Base-by-base conservation (phyloP, 441 rosid species). In the Gossypium lobatum region DNA sequence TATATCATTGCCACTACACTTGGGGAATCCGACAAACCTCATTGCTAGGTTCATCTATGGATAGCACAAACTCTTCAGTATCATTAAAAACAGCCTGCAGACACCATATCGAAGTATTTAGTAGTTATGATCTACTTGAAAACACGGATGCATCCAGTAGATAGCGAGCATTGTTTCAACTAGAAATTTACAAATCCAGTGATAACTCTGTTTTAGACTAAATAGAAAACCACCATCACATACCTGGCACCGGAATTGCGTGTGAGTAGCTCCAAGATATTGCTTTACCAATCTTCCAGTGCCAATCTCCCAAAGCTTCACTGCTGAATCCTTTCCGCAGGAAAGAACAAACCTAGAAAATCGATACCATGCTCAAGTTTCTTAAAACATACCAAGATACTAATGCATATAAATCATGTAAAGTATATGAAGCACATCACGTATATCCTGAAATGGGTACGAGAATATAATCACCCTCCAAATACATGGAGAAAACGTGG, bases 231-330 rank as follows among this genome's bases (percentile, higher is more conserved):
- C 66, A 58, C 20, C 37, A 14, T 7, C 10, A 8, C 75, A 72
- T 75, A 93, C 98, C 95, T 91, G 98, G 78, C 90, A 86, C 70
- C 91, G 80, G 77, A 88, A 71, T 80, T 87, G 88, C 21, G 85
- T 73, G 77, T 83, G 91, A 8, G 84, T 83, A 76, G 91, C 92
- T 76, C 97, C 98, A 7, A 84, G 73, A 83, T 88, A 91, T 64
- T 93, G 93, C 73, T 85, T 91, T 59, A 91, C 89, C 84, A 91
- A 80, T 84, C 86, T 85, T 78, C 95, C 98, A 11, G 89, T 81
- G 76, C 89, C 84, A 75, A 91, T 81, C 80, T 93, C 98, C 97
- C 98, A 93, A 64, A 93, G 83, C 85, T 91, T 93, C 71, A 86
- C 80, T 6, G 86, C 77, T 14, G 91, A 93, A 80, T 93, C 97